These are phyloP conservation scores for Plasmodium gonderi DNA, from an alignment of 169 alveolate genomes.

Conservation along the genomic window DNA sequence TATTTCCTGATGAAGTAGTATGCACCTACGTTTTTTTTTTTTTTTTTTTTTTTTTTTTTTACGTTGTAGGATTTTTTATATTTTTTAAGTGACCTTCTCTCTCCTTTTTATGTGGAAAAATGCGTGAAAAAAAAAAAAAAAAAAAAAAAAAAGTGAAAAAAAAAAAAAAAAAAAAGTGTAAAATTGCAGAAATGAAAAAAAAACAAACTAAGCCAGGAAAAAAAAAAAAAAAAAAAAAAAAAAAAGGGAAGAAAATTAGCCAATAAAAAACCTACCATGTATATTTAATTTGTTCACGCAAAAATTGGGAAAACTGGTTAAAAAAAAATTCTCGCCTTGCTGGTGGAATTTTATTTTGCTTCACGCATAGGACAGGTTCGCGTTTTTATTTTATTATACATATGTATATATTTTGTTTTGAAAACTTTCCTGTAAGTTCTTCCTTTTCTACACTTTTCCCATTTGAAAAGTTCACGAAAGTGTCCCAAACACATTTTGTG, in stretches of 20 bases:
- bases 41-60: background rate
- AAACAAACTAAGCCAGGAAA: background rate
- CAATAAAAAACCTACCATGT: background rate
- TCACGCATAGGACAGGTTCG: background rate
- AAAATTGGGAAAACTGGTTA: background rate
- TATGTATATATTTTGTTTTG: background rate
- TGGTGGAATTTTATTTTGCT: background rate
- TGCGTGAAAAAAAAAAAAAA: background rate
- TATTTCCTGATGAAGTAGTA: background rate
- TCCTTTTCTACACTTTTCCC: background rate
- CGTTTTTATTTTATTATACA: background rate
- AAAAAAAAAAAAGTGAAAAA: background rate
- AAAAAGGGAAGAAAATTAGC: background rate
- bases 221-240: background rate
- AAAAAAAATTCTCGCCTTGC: background rate
- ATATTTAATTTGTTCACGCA: background rate
- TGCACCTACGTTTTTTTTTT: background rate
- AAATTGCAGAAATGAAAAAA: background rate
- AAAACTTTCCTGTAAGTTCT: background rate
- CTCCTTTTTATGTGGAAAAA: background rate
- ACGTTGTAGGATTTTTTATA: constrained; percentile 1
- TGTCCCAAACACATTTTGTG: background rate
- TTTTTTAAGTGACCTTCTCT: background rate
- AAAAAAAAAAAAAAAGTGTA: background rate
- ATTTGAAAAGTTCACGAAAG: background rate